These are phyloP conservation scores for Geranium incanum DNA, from an alignment of 441 rosid species.

Conservation along the genomic window DNA sequence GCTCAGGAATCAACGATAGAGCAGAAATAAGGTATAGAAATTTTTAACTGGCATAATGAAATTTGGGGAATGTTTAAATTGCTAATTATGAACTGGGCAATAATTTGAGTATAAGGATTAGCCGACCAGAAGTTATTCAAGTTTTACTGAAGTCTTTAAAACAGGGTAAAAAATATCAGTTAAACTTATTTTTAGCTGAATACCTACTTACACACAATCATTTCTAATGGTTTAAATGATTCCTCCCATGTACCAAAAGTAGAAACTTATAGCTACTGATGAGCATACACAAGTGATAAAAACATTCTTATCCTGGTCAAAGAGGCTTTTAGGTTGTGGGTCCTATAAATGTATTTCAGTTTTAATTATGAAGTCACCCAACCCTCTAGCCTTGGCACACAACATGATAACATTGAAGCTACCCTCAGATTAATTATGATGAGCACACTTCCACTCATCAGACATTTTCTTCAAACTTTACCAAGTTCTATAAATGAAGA, in stretches of 20 bases:
- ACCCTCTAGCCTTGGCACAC: not conserved
- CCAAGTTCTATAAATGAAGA: conserved; percentile 1
- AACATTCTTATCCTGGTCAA: not conserved
- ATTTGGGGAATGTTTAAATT: not conserved
- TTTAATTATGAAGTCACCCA: not conserved
- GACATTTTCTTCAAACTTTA: not conserved
- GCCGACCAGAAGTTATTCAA: not conserved
- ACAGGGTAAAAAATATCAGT: not conserved
- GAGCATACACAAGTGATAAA: not conserved
- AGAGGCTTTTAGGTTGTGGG: not conserved
- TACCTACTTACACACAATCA: not conserved
- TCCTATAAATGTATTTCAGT: not conserved
- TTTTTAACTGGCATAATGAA: not conserved
- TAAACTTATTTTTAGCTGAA: not conserved
- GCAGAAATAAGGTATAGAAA: not conserved
- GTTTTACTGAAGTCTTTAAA: not conserved
- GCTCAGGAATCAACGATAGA: not conserved
- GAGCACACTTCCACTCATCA: not conserved
- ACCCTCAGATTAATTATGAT: not conserved
- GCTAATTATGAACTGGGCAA: not conserved
- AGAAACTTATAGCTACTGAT: not conserved
- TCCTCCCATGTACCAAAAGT: not conserved
- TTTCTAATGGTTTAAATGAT: not conserved
- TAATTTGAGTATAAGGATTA: too few species aligned
- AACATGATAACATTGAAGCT: not conserved